Percentiles rank a stretch among this genome's conserved stretches.
Conservation (phyloP, 768 basidiomycete species). For the Rubroboletus satanas region DNA sequence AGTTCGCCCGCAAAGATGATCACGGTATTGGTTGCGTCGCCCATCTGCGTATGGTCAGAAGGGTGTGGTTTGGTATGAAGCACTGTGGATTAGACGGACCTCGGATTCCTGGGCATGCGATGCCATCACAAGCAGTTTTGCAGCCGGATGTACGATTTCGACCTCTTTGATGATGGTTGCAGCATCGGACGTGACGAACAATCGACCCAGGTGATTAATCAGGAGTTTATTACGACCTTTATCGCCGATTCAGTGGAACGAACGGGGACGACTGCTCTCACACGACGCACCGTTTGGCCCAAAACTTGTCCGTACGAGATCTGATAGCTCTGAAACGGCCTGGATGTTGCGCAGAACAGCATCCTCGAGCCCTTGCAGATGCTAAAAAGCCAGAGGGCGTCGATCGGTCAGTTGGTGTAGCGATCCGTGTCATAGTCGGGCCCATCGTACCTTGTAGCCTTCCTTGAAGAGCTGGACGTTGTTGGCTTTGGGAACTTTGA, state of each 20-base stretch:
- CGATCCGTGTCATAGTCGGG: slow-evolving; percentile 1
- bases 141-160: slow-evolving; percentile 97
- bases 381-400: slow-evolving; percentile 35
- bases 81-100: slow-evolving; percentile 41
- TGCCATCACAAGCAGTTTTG: slow-evolving; percentile 98
- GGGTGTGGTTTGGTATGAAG: background rate
- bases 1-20: slow-evolving; percentile 94
- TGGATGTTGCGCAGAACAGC: slow-evolving; percentile 96
- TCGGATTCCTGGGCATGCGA: slow-evolving; percentile 95
- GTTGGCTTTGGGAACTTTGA: slow-evolving; percentile 89
- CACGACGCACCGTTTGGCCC: slow-evolving; percentile 81
- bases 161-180: slow-evolving; percentile 98
- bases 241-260: slow-evolving; percentile 4
- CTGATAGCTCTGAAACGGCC: slow-evolving; percentile 90
- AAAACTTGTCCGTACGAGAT: slow-evolving; percentile 94
- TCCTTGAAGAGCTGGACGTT: slow-evolving; percentile 95
- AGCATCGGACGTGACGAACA: slow-evolving; percentile 98
- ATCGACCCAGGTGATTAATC: slow-evolving; percentile 92
- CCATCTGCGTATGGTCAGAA: slow-evolving; percentile 60
- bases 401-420: slow-evolving; percentile 2
- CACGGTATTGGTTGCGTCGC: slow-evolving; percentile 94
- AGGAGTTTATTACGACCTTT: slow-evolving; percentile 94
- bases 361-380: slow-evolving; percentile 89
- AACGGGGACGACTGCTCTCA: background rate
- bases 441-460: slow-evolving; percentile 77